Percentiles rank a stretch among this genome's conserved stretches.
Conservation (phyloP, 805 yeast genomes). For the Debaryomyces prosopidis region DNA sequence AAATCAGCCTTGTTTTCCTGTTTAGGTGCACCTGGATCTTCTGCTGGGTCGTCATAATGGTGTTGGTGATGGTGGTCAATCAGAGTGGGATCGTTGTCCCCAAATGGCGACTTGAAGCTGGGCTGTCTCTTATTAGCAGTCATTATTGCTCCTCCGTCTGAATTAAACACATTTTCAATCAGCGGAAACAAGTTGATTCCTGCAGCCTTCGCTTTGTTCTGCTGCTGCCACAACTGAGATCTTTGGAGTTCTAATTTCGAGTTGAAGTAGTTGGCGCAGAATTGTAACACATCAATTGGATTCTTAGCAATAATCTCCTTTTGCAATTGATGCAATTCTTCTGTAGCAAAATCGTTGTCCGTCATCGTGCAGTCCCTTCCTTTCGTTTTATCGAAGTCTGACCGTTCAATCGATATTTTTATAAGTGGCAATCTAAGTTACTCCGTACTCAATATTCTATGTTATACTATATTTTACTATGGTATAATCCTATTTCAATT, state of each 20-base stretch:
- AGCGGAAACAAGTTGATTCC: constrained; percentile 50
- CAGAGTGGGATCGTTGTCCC: constrained; percentile 64
- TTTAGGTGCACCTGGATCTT: constrained; percentile 11
- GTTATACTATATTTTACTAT: no score
- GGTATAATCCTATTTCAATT: no score
- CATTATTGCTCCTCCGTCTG: constrained; percentile 24
- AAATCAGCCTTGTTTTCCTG: constrained; percentile 13
- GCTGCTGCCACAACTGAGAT: constrained; percentile 50
- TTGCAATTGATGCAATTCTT: constrained; percentile 63
- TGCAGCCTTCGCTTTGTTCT: constrained; percentile 47
- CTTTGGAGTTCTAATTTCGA: constrained; percentile 62
- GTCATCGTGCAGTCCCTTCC: not conserved
- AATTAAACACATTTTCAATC: constrained; percentile 30
- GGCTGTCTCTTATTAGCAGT: constrained; percentile 39
- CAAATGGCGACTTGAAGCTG: constrained; percentile 61
- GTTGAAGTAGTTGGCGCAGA: constrained; percentile 73
- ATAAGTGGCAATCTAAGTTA: no score
- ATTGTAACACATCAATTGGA: constrained; percentile 71
- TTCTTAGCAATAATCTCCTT: constrained; percentile 50
- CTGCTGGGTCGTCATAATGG: constrained; percentile 6
- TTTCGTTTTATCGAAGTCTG: not conserved
- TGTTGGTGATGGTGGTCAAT: constrained; percentile 20
- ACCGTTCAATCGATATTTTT: no score
- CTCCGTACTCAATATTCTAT: no score
- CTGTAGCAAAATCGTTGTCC: not conserved